Evolutionary conservation across 768 basidiomycete genomes (phyloP), one percentile per base, ranked within the genome.

Genomic region (Lactarius vividus): DNA sequence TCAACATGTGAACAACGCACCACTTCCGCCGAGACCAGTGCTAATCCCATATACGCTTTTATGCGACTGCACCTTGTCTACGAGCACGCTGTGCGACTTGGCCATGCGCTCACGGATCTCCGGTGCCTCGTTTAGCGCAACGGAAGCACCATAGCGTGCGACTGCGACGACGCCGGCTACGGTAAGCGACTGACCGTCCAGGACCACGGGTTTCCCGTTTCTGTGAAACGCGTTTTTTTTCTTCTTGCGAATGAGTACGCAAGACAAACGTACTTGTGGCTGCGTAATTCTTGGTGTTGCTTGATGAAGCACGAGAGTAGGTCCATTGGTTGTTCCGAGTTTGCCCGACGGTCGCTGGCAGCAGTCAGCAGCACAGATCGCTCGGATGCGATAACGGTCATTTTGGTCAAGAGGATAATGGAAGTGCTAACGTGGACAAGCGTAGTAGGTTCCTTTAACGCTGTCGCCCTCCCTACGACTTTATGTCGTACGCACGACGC

Each of bases 1-100:
- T 2, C 35, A 37, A 37, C 35, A 37, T 37, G 46, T 49, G 46
- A 26, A 58, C 29, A 60, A 60, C 77, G 56, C 63, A 80, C 88
- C 88, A 72, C 88, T 89, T 20, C 92, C 92, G 44, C 92, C 93
- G 70, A 92, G 94, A 46, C 93, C 93, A 5, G 90, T 91, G 58
- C 88, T 89, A 35, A 94, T 87, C 28, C 93, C 93, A 69, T 95
- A 95, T 28, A 95, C 82, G 69, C 88, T 90, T 57, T 84, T 81
- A n/a, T 85, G 85, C 2, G 80, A 79, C 20, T 82, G 80, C 53
- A 94, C 81, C 76, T 92, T 92, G 72, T 82, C 80, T 15, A 82
- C 77, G 55, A 94, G 84, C 62, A 87, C 83, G 55, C 80, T 75
- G 40, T 88, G 85, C 70, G 87, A 86, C 70, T 84, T 84, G 20